phyloP scores from a whole-genome alignment of 108 stramenopile genomes.

The Nitzschia inconspicua region DNA sequence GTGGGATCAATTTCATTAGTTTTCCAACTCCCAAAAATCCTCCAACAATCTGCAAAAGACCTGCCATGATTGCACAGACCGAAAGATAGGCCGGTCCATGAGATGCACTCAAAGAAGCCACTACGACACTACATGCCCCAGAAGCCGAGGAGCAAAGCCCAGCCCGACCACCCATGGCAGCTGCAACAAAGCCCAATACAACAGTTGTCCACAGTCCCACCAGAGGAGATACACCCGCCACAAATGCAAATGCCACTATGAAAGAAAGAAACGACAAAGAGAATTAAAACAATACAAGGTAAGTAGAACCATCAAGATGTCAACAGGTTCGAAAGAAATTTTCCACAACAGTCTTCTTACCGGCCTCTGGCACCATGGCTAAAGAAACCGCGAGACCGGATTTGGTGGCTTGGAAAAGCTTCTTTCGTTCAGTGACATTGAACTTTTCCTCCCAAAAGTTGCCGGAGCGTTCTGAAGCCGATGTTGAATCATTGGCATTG shows the following conservation, averaged over 20 bases:
- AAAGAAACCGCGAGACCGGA: constrained; percentile 67
- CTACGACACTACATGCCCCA: constrained; percentile 83
- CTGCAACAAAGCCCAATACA: constrained; percentile 77
- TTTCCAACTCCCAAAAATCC: constrained; percentile 69
- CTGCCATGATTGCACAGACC: constrained; percentile 76
- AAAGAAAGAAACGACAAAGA: too few species aligned
- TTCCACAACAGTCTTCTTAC: too few species aligned
- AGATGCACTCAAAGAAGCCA: constrained; percentile 63
- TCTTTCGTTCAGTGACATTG: constrained; percentile 3
- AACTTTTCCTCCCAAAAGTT: not conserved
- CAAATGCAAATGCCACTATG: constrained; percentile 70
- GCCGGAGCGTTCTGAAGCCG: too few species aligned
- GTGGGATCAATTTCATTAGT: constrained; percentile 79
- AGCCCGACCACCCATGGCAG: constrained; percentile 78
- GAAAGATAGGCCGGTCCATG: constrained; percentile 77
- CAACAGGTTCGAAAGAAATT: too few species aligned
- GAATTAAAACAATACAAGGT: too few species aligned
- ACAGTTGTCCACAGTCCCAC: constrained; percentile 88
- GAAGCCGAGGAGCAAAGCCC: constrained; percentile 84
- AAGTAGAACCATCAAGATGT: too few species aligned
- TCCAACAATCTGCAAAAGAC: constrained; percentile 65
- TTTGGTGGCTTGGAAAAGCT: constrained; percentile 30
- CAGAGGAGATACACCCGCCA: constrained; percentile 71
- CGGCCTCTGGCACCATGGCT: constrained; percentile 79
- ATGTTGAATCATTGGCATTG: not conserved